A percentile compares a stretch with the other conserved stretches of the same genome.
Conservation (phyloP, 495 filamentous ascomycete species). For the Tuber indicum region DNA sequence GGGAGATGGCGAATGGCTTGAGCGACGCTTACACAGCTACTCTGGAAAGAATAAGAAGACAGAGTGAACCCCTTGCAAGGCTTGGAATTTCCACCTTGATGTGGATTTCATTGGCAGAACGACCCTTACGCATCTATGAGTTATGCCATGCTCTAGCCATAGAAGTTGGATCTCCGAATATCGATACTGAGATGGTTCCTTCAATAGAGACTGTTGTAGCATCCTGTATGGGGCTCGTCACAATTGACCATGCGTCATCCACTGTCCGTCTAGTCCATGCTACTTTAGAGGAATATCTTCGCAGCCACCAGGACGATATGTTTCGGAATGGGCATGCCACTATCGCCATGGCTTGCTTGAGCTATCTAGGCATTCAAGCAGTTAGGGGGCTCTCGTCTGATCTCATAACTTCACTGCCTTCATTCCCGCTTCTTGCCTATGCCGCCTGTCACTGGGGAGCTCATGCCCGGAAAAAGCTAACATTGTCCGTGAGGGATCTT, state of each 20-base stretch:
- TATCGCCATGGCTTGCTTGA: not conserved
- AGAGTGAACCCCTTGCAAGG: not conserved
- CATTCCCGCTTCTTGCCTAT: not conserved
- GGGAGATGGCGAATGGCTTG: not conserved
- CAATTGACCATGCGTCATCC: not conserved
- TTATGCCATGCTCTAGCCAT: not conserved
- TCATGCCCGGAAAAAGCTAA: not conserved
- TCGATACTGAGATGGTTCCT: not conserved
- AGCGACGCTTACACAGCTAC: not conserved
- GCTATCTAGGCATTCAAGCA: not conserved
- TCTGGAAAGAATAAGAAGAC: not conserved
- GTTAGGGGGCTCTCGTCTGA: not conserved
- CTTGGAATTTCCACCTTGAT: not conserved
- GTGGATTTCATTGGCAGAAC: not conserved
- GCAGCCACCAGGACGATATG: not conserved
- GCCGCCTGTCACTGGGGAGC: not conserved
- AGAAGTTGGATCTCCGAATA: not conserved
- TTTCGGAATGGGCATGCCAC: not conserved
- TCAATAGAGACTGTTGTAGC: not conserved
- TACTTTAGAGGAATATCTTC: not conserved
- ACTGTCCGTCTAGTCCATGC: not conserved
- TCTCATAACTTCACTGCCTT: not conserved
- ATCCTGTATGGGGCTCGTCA: not conserved
- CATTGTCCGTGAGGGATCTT: not conserved
- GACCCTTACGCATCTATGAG: not conserved